Conservation (phyloP, 345 rosid species). For the Garcia nutans region DNA sequence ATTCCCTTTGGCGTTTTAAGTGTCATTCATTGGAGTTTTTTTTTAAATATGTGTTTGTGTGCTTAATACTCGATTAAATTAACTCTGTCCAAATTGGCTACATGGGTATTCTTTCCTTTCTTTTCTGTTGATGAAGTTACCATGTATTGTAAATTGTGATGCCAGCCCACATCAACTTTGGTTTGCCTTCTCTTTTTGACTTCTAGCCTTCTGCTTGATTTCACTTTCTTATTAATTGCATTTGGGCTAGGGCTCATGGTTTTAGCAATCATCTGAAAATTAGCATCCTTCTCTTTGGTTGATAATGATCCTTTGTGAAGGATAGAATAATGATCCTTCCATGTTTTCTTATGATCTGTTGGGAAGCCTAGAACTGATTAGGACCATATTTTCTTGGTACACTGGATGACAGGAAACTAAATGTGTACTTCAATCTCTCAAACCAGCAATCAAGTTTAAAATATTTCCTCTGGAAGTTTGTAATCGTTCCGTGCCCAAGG, state of each 20-base stretch:
- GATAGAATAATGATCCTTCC: not conserved
- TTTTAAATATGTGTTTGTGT: not conserved
- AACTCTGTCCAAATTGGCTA: not conserved
- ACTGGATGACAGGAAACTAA: constrained; percentile 69
- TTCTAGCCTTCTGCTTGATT: not conserved
- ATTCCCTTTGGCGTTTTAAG: constrained; percentile 19
- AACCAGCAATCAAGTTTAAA: constrained; percentile 46
- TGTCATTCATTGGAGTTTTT: not conserved
- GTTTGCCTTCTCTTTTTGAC: not conserved
- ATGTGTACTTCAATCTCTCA: constrained; percentile 51
- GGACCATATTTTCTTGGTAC: constrained; percentile 41
- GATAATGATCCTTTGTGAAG: not conserved
- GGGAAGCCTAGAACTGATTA: constrained; percentile 28
- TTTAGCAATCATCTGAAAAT: not conserved
- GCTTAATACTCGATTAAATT: not conserved
- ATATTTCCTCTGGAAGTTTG: constrained; percentile 45
- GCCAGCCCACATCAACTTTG: not conserved
- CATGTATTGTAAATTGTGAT: not conserved
- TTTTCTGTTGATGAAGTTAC: not conserved
- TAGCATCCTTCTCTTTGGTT: not conserved
- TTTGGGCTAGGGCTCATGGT: too few relatives aligned
- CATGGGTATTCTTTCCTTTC: not conserved
- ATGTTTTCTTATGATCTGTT: constrained; percentile 15
- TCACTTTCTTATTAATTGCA: not conserved
- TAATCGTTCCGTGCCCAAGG: constrained; percentile 43